Conservation (phyloP, 1,139 yeast genomes). For the Yamadazyma oceani region DNA sequence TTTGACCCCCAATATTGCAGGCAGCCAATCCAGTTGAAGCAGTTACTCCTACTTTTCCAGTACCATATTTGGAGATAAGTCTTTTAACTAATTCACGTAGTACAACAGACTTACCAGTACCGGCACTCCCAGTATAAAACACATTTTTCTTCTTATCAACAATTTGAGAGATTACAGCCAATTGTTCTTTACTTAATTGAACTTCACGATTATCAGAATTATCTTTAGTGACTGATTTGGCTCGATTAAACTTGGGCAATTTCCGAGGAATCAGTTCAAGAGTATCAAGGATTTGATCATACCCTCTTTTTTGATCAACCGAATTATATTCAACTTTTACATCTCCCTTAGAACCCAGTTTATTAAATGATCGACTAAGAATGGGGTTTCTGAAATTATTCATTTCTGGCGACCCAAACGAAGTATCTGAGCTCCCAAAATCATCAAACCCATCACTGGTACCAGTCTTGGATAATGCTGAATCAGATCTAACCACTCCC, state of each 20-base stretch:
- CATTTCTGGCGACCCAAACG: conserved; percentile 32
- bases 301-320: conserved; percentile 4
- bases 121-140: conserved; percentile 80
- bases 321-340: conserved; percentile 2
- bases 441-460: conserved; percentile 28
- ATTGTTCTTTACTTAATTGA: conserved; percentile 59
- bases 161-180: conserved; percentile 64
- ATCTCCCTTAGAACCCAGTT: not conserved
- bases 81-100: conserved; percentile 56
- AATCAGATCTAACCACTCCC: conserved; percentile 19
- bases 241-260: conserved; percentile 4
- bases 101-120: conserved; percentile 83
- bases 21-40: conserved; percentile 96
- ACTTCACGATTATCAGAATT: conserved; percentile 4
- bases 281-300: conserved; percentile 9
- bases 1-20: conserved; percentile 79
- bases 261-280: conserved; percentile 6
- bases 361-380: conserved; percentile 14
- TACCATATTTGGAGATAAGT: conserved; percentile 37
- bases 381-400: conserved; percentile 27
- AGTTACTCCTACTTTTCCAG: conserved; percentile 67
- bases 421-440: conserved; percentile 27
- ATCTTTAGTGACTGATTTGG: not conserved
- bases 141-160: conserved; percentile 52
- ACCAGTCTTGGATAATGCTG: conserved; percentile 20